Evolutionary conservation across 306 rosid genomes (phyloP), one percentile per base, ranked within the genome.

Genomic region (Quillaja saponaria): DNA sequence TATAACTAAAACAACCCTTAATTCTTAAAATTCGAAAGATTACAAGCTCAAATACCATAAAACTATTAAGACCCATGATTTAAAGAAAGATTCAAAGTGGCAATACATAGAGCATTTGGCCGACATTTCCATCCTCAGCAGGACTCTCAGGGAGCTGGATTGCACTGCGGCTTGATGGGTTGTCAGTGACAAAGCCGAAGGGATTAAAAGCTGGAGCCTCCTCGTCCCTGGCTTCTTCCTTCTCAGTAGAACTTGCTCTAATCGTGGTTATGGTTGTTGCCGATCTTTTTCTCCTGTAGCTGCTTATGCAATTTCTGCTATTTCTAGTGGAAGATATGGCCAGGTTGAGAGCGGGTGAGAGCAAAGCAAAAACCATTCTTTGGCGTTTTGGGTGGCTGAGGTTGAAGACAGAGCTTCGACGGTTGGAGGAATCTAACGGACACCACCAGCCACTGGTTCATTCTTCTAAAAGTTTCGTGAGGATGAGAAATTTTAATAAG

Each of bases 91-190:
- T 34, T 14, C 10, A 15, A 10, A 46, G 10, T 9, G 19, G 15
- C 17, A 39, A 84, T 73, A 92, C 98, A 72, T 92, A 70, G 45
- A 92, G 81, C 96, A 92, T 88, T 77, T 92, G 90, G 56, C 98
- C 98, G 25, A 88, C 98, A 68, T 92, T 92, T 75, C 98, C 98
- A 45, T 80, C 95, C 69, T 92, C 96, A 19, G 96, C 96, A 35
- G 98, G 98, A 61, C 0, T 79, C 55, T 82, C 81, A 18, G 84
- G 88, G 55, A 92, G 73, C 76, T 92, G 98, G 78, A 92, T 92
- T 13, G 98, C 88, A 40, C 77, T 71, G 8, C 96, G 90, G 78
- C 98, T 92, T 5, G 98, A 92, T 0, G 95, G 94, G 64, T 92
- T 92, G 31, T 92, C 95, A 6, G 95, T 92, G 72, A 92, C 98